Percentiles rank a stretch among this genome's conserved stretches.
phyloP scores from a whole-genome alignment of 2,329 filamentous ascomycete genomes.

The Microdochium bolleyi region DNA sequence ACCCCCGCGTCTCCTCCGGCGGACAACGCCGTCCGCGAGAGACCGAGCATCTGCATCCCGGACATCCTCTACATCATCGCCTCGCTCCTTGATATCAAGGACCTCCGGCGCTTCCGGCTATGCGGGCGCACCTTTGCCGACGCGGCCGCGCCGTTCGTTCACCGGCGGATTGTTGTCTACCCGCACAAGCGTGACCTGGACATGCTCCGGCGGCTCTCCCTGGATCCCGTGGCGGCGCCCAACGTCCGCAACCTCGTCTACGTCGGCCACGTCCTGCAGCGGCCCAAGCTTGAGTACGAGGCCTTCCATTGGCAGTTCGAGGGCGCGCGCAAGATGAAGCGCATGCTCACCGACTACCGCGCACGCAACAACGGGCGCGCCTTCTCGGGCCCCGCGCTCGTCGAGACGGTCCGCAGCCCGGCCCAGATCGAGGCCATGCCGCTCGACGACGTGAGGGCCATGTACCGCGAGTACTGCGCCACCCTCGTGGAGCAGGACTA shows the following conservation, averaged over 20 bases:
- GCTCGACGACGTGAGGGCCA: neutral
- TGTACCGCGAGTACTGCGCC: neutral
- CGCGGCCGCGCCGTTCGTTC: neutral
- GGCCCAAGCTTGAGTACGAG: neutral
- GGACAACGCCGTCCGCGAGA: neutral
- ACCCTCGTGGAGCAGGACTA: neutral
- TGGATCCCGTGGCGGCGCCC: neutral
- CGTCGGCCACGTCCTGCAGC: neutral
- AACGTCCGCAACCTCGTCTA: neutral
- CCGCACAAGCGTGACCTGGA: neutral
- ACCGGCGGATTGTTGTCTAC: neutral
- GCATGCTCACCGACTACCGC: neutral
- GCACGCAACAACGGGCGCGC: neutral
- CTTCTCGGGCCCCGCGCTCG: neutral
- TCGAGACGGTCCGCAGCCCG: neutral
- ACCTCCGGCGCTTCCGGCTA: neutral
- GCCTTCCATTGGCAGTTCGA: neutral
- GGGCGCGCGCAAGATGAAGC: neutral
- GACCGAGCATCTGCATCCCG: neutral
- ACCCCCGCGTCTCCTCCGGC: neutral
- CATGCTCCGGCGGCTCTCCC: neutral
- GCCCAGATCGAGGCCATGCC: neutral
- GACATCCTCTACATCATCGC: neutral
- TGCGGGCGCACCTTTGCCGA: neutral
- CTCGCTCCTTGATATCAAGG: neutral